Conservation (phyloP, 2,329 filamentous ascomycete genomes). For the Alternaria sp. region DNA sequence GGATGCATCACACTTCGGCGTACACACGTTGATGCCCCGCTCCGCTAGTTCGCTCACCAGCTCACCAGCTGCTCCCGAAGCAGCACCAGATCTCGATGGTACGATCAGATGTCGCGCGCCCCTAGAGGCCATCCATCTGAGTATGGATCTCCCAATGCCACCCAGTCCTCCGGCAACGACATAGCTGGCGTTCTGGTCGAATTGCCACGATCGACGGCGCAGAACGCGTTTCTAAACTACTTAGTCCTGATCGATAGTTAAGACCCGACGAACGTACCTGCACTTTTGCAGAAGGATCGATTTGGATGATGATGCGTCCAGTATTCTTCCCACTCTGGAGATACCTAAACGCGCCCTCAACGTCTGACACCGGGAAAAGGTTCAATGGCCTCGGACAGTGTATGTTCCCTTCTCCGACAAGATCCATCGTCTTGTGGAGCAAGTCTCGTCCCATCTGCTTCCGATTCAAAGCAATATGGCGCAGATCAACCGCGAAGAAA, state of each 20-base stretch:
- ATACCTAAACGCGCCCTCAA: not conserved
- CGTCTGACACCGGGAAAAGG: not conserved
- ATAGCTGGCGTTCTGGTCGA: not conserved
- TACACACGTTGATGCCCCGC: not conserved
- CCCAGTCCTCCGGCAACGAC: not conserved
- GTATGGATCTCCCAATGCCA: not conserved
- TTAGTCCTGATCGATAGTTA: not conserved
- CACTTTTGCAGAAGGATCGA: not conserved
- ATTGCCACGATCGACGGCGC: not conserved
- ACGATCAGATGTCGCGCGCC: not conserved
- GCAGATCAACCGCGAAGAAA: not conserved
- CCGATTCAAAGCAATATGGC: conserved; percentile 15
- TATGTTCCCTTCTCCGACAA: not conserved
- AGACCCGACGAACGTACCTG: not conserved
- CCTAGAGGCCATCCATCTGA: not conserved
- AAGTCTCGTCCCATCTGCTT: not conserved
- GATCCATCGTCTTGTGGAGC: not conserved
- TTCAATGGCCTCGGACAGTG: not conserved
- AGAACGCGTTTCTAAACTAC: not conserved
- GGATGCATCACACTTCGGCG: not conserved
- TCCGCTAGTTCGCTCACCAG: not conserved
- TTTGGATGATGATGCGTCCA: not conserved
- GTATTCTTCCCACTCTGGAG: not conserved
- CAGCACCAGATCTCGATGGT: not conserved
- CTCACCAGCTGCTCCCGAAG: not conserved